A percentile compares a stretch with the other conserved stretches of the same genome.
phyloP scores from a whole-genome alignment of 2,329 filamentous ascomycete species.

The Davidsoniella virescens region DNA sequence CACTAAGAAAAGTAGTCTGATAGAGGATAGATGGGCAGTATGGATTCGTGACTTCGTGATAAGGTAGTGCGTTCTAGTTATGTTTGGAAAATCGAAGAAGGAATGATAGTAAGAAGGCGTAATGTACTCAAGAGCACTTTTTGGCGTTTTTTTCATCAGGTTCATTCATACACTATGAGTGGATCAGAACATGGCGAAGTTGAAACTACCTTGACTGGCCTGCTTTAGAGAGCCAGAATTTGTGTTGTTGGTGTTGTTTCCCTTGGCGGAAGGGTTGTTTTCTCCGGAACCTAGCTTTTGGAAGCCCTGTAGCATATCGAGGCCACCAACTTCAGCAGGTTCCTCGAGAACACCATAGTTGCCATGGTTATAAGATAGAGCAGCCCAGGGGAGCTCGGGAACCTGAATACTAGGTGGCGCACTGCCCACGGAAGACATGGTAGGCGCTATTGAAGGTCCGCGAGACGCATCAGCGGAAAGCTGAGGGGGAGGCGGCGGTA shows the following conservation, averaged over 20 bases:
- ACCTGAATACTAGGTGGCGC: conserved; percentile 20
- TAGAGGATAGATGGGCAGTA: conserved; percentile 4
- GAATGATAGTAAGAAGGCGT: background rate
- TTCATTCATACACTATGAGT: too few relatives aligned
- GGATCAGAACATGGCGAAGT: conserved; percentile 9
- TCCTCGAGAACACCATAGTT: conserved; percentile 20
- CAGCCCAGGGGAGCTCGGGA: conserved; percentile 25
- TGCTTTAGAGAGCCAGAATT: conserved; percentile 21
- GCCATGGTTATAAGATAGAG: conserved; percentile 23
- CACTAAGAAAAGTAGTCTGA: conserved; percentile 10
- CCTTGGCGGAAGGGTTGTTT: conserved; percentile 22
- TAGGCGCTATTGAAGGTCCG: conserved; percentile 8
- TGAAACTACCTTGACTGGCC: conserved; percentile 13
- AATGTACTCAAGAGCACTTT: background rate
- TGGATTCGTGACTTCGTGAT: conserved; percentile 16
- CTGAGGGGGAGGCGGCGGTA: conserved; percentile 2
- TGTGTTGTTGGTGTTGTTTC: conserved; percentile 11
- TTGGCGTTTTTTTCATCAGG: too few relatives aligned
- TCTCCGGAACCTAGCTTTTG: conserved; percentile 45
- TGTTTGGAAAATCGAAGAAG: background rate
- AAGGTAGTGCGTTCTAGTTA: conserved; percentile 17
- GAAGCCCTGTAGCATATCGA: conserved; percentile 62
- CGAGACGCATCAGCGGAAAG: background rate
- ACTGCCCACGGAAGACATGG: conserved; percentile 16
- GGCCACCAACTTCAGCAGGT: conserved; percentile 37